Conservation (phyloP, 768 basidiomycete genomes). For the Macrolepiota albuminosa region DNA sequence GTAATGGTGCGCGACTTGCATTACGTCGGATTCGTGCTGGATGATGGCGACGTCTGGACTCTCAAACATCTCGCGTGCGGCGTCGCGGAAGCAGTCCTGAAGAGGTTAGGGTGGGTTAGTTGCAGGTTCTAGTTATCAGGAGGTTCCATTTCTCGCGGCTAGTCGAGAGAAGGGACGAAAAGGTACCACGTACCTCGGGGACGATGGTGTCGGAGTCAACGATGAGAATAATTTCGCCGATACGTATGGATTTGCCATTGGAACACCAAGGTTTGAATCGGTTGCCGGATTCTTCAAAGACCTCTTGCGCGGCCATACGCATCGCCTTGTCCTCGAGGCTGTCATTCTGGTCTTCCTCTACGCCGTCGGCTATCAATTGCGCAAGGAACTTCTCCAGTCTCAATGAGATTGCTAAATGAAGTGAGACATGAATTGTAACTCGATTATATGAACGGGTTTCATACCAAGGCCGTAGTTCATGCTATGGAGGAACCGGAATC, state of each 20-base stretch:
- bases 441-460: neutral
- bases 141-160: neutral
- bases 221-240: slow-evolving; percentile 77
- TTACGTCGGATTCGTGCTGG: slow-evolving; percentile 85
- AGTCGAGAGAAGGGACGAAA: neutral
- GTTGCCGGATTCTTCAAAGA: slow-evolving; percentile 51
- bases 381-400: slow-evolving; percentile 52
- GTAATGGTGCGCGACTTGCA: slow-evolving; percentile 86
- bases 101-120: neutral
- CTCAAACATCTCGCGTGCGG: slow-evolving; percentile 77
- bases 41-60: slow-evolving; percentile 82
- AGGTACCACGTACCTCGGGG: slow-evolving; percentile 45
- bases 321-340: slow-evolving; percentile 69
- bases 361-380: slow-evolving; percentile 37
- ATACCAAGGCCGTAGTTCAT: slow-evolving; percentile 72
- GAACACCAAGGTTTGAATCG: slow-evolving; percentile 66
- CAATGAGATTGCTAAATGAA: slow-evolving; percentile 44
- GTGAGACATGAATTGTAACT: neutral
- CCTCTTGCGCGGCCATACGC: slow-evolving; percentile 68
- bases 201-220: slow-evolving; percentile 78
- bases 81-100: slow-evolving; percentile 83
- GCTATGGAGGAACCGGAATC: slow-evolving; percentile 27
- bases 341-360: slow-evolving; percentile 38
- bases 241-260: slow-evolving; percentile 69
- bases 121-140: neutral